These are phyloP conservation scores for Lentinus tigrinus DNA, from an alignment of 768 basidiomycete genomes.

Conservation along the genomic window DNA sequence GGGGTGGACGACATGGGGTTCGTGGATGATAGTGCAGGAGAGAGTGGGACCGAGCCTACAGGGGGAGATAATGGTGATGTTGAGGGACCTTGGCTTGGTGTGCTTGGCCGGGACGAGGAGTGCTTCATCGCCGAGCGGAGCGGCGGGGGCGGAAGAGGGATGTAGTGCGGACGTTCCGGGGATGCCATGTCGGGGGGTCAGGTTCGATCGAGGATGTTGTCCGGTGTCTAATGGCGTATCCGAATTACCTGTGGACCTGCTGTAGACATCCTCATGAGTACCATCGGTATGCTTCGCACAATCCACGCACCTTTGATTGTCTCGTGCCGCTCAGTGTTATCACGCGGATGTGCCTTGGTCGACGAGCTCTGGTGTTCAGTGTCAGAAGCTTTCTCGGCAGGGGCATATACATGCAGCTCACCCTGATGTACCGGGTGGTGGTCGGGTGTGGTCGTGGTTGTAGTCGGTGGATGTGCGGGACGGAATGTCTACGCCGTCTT, in stretches of 20 bases:
- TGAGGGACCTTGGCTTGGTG: slow-evolving; percentile 22
- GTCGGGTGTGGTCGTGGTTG: no score
- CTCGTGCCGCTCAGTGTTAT: no score
- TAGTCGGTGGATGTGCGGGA: no score
- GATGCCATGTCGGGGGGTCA: slow-evolving; percentile 14
- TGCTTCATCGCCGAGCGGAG: slow-evolving; percentile 60
- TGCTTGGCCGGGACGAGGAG: slow-evolving; percentile 29
- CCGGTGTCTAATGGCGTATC: neutral
- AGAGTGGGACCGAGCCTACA: slow-evolving; percentile 11
- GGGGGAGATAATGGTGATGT: slow-evolving; percentile 16
- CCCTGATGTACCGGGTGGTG: no score
- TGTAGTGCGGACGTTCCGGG: slow-evolving; percentile 21
- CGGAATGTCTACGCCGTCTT: neutral
- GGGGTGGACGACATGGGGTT: neutral
- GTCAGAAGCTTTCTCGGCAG: no score
- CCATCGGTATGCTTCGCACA: no score
- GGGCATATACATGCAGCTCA: no score
- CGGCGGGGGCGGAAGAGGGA: slow-evolving; percentile 26
- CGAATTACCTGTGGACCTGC: neutral
- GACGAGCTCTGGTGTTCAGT: no score
- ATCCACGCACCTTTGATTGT: no score
- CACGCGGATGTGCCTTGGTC: no score
- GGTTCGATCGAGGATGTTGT: neutral
- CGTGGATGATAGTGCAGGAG: neutral
- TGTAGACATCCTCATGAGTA: neutral